Base-by-base conservation (phyloP, 306 rosid species). In the Bauhinia variegata region DNA sequence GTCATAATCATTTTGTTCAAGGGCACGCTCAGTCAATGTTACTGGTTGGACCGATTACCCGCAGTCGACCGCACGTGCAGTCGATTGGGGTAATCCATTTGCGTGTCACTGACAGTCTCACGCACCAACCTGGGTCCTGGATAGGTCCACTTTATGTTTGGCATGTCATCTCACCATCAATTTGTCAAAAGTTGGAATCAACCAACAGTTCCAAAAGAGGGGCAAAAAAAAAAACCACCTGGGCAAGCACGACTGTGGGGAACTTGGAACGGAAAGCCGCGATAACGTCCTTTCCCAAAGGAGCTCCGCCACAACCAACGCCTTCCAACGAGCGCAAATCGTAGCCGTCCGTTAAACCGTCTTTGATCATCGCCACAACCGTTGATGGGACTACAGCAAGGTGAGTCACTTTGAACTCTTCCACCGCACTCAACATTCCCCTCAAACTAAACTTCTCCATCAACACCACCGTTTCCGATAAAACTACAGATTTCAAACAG, bases 351-450 rank as follows among this genome's bases (percentile, higher is more conserved):
- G 71, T 61, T 6, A 31, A 39, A n/a, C 38, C 39, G 13, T 59
- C 58, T 34, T 75, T 83, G 1, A 19, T 68, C 82, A 86, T n/a
- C 0, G 82, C 80, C 67, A 78, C 82, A 55, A 83, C 46, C 7
- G 80, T 8, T 17, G 88, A 36, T 50, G 91, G 88, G 42, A 33
- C 86, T 52, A 54, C 23, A 38, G 16, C 78, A 4, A 61, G 5
- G 13, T 78, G 58, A 6, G 77, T 86, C 59, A 86, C 82, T 11
- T 69, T 4, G 12, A 78, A 80, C 73, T 77, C 63, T 36, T 75
- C 80, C 60, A 83, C 78, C 11, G 75, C 86, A 4, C 38, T 11
- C 69, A 86, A 6, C 91, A 80, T 83, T 58, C 31, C 68, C 65
- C 23, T 47, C 31, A 83, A 4, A 5, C 60, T 34, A 19, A 80